A percentile compares a stretch with the other conserved stretches of the same genome.
Evolutionary conservation across 2,329 filamentous ascomycete species (phyloP).

Genomic region (Arthroderma sp.): DNA sequence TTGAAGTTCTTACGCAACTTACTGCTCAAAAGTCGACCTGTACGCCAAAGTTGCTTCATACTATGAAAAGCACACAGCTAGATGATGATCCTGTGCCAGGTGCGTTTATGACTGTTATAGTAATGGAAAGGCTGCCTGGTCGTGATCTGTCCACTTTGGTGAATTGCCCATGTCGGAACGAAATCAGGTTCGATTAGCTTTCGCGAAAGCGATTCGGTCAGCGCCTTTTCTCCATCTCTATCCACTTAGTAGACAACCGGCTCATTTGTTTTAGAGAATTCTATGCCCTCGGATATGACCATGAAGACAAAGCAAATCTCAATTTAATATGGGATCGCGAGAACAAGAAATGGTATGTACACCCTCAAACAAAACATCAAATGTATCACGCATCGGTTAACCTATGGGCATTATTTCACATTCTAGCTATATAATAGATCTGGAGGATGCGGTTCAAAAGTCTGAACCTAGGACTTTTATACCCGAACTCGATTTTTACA

Average conservation of each 20-base stretch:
- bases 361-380: background rate
- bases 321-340: constrained; percentile 10
- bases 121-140: constrained; percentile 11
- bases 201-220: constrained; percentile 10
- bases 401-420: background rate
- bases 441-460: constrained; percentile 8
- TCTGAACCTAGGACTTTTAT: constrained; percentile 3
- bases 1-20: background rate
- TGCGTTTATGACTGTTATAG: constrained; percentile 4
- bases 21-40: background rate
- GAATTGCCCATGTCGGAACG: constrained; percentile 9
- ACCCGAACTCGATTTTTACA: constrained; percentile 3
- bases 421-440: constrained; percentile 10
- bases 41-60: constrained; percentile 1
- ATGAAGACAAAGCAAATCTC: constrained; percentile 16
- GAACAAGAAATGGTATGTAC: constrained; percentile 10
- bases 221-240: background rate
- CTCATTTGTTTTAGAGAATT: constrained; percentile 7
- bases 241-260: background rate
- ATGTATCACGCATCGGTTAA: background rate
- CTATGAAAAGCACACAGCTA: background rate
- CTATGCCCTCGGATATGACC: constrained; percentile 6
- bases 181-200: constrained; percentile 9
- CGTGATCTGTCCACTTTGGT: constrained; percentile 7
- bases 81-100: constrained; percentile 5